Evolutionary conservation across 441 rosid genomes (phyloP).

Genomic region (Gossypium trilobum): DNA sequence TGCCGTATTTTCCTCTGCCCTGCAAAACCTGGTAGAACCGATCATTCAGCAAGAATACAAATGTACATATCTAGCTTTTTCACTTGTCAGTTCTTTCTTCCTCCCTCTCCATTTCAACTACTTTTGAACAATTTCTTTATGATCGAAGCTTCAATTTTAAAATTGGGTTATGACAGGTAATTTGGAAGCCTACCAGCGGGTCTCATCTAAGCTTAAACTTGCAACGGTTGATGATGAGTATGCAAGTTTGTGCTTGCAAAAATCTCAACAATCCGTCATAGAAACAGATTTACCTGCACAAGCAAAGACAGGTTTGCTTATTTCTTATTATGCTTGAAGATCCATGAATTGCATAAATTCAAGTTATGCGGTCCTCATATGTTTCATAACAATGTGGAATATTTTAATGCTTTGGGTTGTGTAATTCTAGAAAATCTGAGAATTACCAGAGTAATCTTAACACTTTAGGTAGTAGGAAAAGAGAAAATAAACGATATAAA

Average conservation of each 20-base stretch:
- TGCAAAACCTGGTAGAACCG: not conserved
- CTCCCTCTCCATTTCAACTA: not conserved
- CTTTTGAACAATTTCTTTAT: not conserved
- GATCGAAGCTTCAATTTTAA: not conserved
- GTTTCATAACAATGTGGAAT: not conserved
- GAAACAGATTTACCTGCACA: conserved; percentile 53
- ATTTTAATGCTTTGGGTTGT: conserved; percentile 1
- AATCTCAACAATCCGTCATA: conserved; percentile 31
- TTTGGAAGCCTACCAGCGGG: conserved; percentile 56
- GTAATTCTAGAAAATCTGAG: not conserved
- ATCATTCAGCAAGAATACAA: not conserved
- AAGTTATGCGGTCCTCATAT: conserved; percentile 2
- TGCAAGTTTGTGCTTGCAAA: conserved; percentile 28
- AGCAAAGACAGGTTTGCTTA: conserved; percentile 57
- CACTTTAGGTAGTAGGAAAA: not conserved
- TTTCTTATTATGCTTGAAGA: conserved; percentile 10
- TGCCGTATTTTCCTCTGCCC: not conserved
- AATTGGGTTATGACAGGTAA: conserved; percentile 42
- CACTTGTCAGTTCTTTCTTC: not conserved
- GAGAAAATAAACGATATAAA: not conserved
- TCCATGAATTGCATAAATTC: conserved; percentile 1
- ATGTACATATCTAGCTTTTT: not conserved
- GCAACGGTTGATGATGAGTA: conserved; percentile 58
- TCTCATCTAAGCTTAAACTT: conserved; percentile 75
- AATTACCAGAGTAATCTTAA: not conserved